Percentiles rank a stretch among this genome's conserved stretches.
Conservation (phyloP, 805 yeast species). For the Ogataea nitratoaversa region DNA sequence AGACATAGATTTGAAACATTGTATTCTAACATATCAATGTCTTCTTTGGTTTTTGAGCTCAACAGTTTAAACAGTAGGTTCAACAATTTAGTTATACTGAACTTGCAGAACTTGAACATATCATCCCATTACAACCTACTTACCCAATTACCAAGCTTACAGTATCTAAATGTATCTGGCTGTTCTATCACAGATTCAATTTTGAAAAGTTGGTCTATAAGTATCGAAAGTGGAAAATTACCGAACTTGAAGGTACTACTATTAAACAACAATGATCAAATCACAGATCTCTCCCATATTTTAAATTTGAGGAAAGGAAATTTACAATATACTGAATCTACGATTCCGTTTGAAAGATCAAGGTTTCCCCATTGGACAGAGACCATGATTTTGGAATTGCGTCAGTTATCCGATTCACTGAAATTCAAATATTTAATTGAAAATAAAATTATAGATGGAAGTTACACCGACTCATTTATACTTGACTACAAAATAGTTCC, state of each 20-base stretch:
- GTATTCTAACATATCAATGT: conserved; percentile 22
- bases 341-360: background rate
- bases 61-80: conserved; percentile 4
- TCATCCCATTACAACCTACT: conserved; percentile 4
- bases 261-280: conserved; percentile 9
- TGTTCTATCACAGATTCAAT: conserved; percentile 16
- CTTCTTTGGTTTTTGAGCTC: conserved; percentile 11
- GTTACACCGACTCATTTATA: background rate
- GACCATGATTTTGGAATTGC: background rate
- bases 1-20: conserved; percentile 35
- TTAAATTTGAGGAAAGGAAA: conserved; percentile 1
- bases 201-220: conserved; percentile 23
- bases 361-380: conserved; percentile 3
- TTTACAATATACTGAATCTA: conserved; percentile 15
- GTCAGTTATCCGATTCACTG: conserved; percentile 10
- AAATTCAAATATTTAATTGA: conserved; percentile 12
- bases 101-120: conserved; percentile 13
- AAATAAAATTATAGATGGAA: conserved; percentile 1
- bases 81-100: conserved; percentile 16
- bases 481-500: conserved; percentile 1
- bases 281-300: conserved; percentile 6
- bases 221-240: conserved; percentile 25
- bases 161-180: conserved; percentile 19
- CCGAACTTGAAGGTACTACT: conserved; percentile 14
- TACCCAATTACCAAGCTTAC: conserved; percentile 9